Conservation (phyloP, 2,329 filamentous ascomycete species). For the Penicillium sp. region DNA sequence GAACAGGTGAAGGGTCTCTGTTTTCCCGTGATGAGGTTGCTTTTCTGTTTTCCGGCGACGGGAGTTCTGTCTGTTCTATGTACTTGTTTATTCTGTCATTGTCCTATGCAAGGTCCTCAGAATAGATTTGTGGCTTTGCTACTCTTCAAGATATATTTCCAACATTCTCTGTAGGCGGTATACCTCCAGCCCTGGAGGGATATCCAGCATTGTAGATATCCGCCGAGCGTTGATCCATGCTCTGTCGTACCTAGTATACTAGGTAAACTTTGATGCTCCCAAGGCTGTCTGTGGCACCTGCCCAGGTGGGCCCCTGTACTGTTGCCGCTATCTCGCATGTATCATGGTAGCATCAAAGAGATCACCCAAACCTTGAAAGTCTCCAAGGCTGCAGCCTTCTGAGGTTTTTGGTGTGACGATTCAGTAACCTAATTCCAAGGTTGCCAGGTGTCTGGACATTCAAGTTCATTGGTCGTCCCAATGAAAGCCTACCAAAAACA, state of each 20-base stretch:
- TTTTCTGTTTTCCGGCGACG: constrained; percentile 30
- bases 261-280: too few relatives aligned
- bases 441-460: too few relatives aligned
- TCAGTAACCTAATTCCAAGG: not conserved
- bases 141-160: constrained; percentile 1
- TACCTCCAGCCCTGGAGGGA: too few relatives aligned
- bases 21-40: constrained; percentile 25
- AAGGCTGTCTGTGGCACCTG: too few relatives aligned
- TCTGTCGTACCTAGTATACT: not conserved
- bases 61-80: constrained; percentile 34
- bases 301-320: not conserved
- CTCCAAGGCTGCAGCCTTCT: not conserved
- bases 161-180: not conserved
- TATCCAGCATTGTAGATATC: too few relatives aligned
- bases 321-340: not conserved
- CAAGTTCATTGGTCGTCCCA: too few relatives aligned
- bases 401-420: not conserved
- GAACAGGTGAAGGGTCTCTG: constrained; percentile 26
- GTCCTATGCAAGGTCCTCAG: constrained; percentile 19
- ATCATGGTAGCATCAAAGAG: not conserved
- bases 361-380: not conserved
- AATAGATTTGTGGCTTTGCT: constrained; percentile 26
- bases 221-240: not conserved
- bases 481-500: too few relatives aligned
- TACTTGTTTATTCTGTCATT: constrained; percentile 26